phyloP scores from a whole-genome alignment of 768 basidiomycete genomes.

The Lentinula sp. region DNA sequence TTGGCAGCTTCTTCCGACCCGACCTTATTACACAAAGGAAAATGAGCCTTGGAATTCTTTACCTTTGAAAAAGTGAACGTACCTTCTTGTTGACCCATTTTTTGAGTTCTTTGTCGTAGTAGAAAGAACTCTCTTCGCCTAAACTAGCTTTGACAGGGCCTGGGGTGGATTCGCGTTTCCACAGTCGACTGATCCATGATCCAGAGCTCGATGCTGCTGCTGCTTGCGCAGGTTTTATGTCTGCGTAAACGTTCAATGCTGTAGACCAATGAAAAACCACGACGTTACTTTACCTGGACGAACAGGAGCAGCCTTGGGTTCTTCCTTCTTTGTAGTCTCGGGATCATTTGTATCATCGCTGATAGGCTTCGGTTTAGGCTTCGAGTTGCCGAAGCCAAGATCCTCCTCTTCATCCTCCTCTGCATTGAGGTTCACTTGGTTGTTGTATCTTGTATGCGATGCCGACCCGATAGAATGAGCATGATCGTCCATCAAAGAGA shows the following conservation, averaged over 20 bases:
- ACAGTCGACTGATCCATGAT: slow-evolving; percentile 81
- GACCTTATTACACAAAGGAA: slow-evolving; percentile 31
- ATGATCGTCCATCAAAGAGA: slow-evolving; percentile 74
- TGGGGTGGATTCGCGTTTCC: slow-evolving; percentile 58
- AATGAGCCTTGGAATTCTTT: slow-evolving; percentile 4
- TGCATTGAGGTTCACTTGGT: slow-evolving; percentile 6
- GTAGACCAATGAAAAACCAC: too few relatives aligned
- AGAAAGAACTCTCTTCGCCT: slow-evolving; percentile 85
- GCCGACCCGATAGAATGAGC: slow-evolving; percentile 31
- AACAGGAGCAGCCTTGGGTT: slow-evolving; percentile 15
- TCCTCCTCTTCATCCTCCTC: slow-evolving; percentile 77
- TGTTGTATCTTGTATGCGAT: slow-evolving; percentile 4
- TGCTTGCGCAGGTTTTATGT: not conserved
- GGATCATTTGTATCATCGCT: slow-evolving; percentile 19
- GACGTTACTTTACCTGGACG: slow-evolving; percentile 21
- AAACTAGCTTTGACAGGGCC: slow-evolving; percentile 88
- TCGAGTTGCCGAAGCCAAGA: slow-evolving; percentile 83
- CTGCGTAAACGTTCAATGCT: not conserved
- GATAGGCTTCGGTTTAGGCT: slow-evolving; percentile 31
- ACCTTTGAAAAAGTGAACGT: slow-evolving; percentile 10
- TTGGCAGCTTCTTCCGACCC: slow-evolving; percentile 50
- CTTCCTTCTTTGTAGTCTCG: slow-evolving; percentile 6
- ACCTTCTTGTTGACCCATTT: slow-evolving; percentile 97
- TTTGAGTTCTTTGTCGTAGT: slow-evolving; percentile 92
- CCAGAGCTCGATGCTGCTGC: slow-evolving; percentile 14